Evolutionary conservation across 306 rosid species (phyloP).

Genomic region (Gillenia trifoliata): DNA sequence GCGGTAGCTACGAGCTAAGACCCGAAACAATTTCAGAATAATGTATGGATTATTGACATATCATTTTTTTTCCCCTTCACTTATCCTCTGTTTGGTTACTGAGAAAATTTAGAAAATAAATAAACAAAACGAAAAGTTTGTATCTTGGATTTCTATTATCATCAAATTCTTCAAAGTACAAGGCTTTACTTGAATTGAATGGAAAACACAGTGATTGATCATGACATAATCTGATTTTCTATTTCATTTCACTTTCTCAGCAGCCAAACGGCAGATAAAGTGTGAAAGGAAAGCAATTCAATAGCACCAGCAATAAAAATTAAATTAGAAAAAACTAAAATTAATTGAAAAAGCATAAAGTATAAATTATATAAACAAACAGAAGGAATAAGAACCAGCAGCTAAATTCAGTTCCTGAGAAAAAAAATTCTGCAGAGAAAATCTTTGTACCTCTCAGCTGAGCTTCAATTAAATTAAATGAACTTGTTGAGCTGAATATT

Average conservation of each 20-base stretch:
- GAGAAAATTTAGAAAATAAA: neutral
- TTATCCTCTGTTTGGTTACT: neutral
- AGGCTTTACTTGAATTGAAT: neutral
- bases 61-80: neutral
- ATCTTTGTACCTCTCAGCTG: neutral
- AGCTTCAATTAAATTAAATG: neutral
- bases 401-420: neutral
- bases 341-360: neutral
- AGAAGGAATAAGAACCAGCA: conserved; percentile 5
- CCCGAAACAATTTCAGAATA: neutral
- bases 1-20: neutral
- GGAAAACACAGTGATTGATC: neutral
- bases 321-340: neutral
- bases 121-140: neutral
- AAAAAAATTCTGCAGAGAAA: neutral
- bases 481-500: neutral
- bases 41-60: neutral
- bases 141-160: neutral
- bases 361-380: neutral
- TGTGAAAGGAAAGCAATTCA: conserved; percentile 1
- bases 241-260: conserved; percentile 5
- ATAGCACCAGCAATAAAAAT: neutral
- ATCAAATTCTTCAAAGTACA: neutral
- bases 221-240: neutral
- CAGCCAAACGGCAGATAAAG: conserved; percentile 1